Conservation (phyloP, 306 rosid species). For the Quercus wislizeni region DNA sequence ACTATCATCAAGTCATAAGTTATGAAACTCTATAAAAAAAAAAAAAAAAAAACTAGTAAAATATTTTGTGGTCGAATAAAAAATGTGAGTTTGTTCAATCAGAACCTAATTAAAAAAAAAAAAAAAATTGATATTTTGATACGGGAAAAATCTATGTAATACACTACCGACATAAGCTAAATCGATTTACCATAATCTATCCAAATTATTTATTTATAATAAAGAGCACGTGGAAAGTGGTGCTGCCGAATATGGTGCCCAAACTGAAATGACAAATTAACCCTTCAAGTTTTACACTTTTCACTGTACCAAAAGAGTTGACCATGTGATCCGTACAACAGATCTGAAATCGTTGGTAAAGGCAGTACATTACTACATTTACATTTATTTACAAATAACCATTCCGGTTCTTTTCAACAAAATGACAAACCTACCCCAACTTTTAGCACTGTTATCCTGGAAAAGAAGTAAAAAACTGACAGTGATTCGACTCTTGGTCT, state of each 20-base stretch:
- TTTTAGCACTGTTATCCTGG: neutral
- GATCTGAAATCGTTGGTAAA: neutral
- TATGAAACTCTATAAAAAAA: too few species aligned
- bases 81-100: too few species aligned
- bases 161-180: too few species aligned
- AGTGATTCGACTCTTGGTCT: neutral
- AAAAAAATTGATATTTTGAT: neutral
- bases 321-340: slow-evolving; percentile 17
- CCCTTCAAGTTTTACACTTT: neutral
- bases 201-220: too few species aligned
- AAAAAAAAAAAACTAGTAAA: too few species aligned
- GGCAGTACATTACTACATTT: neutral
- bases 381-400: neutral
- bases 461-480: neutral
- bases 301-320: neutral
- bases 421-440: slow-evolving; percentile 36
- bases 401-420: neutral
- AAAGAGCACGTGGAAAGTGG: slow-evolving; percentile 51
- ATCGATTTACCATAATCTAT: too few species aligned
- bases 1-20: too few species aligned
- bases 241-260: neutral
- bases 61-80: too few species aligned
- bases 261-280: neutral
- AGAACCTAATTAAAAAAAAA: neutral
- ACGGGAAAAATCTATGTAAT: too few species aligned